These are phyloP conservation scores for Quercus berberidifolia DNA, from an alignment of 306 rosid species.

Conservation along the genomic window DNA sequence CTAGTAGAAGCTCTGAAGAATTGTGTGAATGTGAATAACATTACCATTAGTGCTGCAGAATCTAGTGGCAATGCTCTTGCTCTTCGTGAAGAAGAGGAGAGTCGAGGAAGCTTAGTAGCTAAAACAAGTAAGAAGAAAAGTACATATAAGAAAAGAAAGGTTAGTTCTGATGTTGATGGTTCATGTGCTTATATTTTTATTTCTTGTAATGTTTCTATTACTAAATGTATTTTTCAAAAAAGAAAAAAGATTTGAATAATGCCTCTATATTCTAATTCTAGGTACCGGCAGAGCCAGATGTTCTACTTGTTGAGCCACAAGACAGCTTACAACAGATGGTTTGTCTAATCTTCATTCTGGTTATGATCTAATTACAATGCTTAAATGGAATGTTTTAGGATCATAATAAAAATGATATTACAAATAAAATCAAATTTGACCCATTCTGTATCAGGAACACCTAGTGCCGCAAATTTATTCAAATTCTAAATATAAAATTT, in stretches of 20 bases:
- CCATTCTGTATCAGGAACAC: neutral
- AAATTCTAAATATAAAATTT: neutral
- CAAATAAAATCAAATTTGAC: neutral
- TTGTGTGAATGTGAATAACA: slow-evolving; percentile 52
- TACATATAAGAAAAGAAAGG: slow-evolving; percentile 51
- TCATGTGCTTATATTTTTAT: neutral
- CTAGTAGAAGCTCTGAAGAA: slow-evolving; percentile 48
- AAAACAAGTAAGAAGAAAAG: slow-evolving; percentile 45
- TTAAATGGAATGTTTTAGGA: neutral
- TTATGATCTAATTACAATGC: neutral
- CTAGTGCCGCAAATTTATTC: neutral
- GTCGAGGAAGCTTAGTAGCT: slow-evolving; percentile 36
- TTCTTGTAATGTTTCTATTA: neutral
- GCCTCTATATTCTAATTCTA: slow-evolving; percentile 24
- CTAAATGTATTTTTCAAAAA: neutral
- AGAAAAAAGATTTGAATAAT: neutral
- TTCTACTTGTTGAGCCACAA: slow-evolving; percentile 38
- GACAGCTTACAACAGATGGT: slow-evolving; percentile 52
- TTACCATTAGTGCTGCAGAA: slow-evolving; percentile 32
- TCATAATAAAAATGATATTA: neutral
- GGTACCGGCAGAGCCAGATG: slow-evolving; percentile 43
- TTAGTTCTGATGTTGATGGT: slow-evolving; percentile 18
- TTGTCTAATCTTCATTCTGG: slow-evolving; percentile 9
- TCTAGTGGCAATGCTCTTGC: slow-evolving; percentile 28
- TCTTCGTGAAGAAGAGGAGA: slow-evolving; percentile 42